Evolutionary conservation across 2,329 filamentous ascomycete species (phyloP), one percentile per base, ranked within the genome.

Genomic region (Davidsoniella australis): DNA sequence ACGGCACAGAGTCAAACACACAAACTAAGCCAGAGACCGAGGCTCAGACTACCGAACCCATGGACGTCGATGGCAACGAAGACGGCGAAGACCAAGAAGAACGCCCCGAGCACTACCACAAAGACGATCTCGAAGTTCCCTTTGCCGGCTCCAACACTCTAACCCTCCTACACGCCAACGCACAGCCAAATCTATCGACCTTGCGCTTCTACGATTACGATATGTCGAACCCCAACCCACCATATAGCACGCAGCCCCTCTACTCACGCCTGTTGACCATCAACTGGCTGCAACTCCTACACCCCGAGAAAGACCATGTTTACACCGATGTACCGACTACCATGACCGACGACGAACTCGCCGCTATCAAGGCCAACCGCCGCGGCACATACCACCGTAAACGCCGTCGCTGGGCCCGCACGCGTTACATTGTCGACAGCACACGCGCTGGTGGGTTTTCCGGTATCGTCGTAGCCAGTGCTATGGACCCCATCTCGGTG

Each of bases 161-260:
- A 55, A 94, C 87, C 1, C 63, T 94, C 47, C 65, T 94, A 33
- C 87, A 94, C 63, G 67, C 80, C 47, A 86, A 88, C 62, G 76
- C 81, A 26, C 87, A 94, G 63, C 84, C 87, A 2, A 96, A 95
- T 61, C 76, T 96, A 52, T 80, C 80, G 16, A 74, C 91, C 45
- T 73, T 98, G 17, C 85, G 85, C 61, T 93, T 94, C 69, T 96
- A 94, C 66, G 78, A 78, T 62, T 96, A 80, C 66, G 86, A 94
- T 64, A 68, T 73, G 56, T 73, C 75, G 52, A 77, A 76, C 54
- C 77, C 80, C 41, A 73, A 72, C 55, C 73, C 64, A 9, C 70
- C 58, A 42, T 62, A 70, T 48, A 69, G 73, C 12, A 69, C 77
- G 20, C 91, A 96, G 60, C 89, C 91, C 0, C 76, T 98, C 9